Base-by-base conservation (phyloP, 208 protist genomes). In the Crithidia mellificae region DNA sequence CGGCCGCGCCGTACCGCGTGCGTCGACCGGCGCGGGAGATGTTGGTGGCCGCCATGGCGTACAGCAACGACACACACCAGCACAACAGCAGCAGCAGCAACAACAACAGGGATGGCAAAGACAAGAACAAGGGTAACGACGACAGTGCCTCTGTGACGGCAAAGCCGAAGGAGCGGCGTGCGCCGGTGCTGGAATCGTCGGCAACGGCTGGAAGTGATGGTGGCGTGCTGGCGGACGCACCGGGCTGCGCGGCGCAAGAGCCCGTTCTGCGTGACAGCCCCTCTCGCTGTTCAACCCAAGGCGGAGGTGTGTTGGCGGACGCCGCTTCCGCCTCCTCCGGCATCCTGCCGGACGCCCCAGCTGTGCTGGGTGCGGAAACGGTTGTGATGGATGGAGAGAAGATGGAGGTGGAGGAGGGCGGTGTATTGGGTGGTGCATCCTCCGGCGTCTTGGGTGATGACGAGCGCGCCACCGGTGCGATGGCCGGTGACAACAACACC, bases 1-100 rank as follows among this genome's bases (percentile, higher is more conserved):
- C 73, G 2, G 81, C 53, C 20, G 53, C 53, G 27, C 85, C 81
- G 52, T 73, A 71, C 63, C 68, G 70, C 34, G 72, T 90, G 56
- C 81, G 83, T 22, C 80, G 88, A 20, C 88, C 88, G 6, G 85
- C 84, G 22, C 68, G 64, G 17, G 83, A 84, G 63, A 67, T 83
- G 70, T 46, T 76, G 12, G 29, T 65, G 15, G 70, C 63, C 6
- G 63, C 54, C 15, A 55, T 55, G 32, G 44, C 59, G 0, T 62
- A 43, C 43, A 51, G 34, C 11, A 11, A 11, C 34, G 34, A 12
- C n/a, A n/a, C n/a, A n/a, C n/a, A n/a, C 8, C 29, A 27, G 4
- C 6, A 53, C 25, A 3, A 49, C 38, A 49, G 24, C n/a, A 49
- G 24, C 22, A 29, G 24, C n/a, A 32, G 22, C 24, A n/a, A n/a